These are phyloP conservation scores for Euphorbia schlechtendalii DNA, from an alignment of 441 rosid genomes.

Conservation along the genomic window DNA sequence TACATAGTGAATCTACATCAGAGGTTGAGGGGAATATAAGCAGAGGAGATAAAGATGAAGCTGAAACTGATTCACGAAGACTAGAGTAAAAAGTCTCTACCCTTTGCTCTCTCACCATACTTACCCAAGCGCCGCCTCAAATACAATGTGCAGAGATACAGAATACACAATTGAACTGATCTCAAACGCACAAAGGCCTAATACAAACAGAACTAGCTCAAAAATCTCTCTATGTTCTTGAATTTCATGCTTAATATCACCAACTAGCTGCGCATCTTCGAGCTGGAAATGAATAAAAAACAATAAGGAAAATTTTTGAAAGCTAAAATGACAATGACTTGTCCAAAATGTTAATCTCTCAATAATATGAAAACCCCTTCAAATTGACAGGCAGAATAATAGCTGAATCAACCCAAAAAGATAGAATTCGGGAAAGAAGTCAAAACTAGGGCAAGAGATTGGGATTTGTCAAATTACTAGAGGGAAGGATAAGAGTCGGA, in stretches of 20 bases:
- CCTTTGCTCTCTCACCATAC: conserved; percentile 73
- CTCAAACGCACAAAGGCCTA: conserved; percentile 6
- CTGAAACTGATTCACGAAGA: conserved; percentile 61
- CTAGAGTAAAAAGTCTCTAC: conserved; percentile 62
- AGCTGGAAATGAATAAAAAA: neutral
- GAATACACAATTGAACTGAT: neutral
- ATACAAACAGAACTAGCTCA: neutral
- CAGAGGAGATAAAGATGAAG: conserved; percentile 52
- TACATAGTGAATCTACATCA: conserved; percentile 79
- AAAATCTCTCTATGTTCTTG: neutral
- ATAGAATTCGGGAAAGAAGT: neutral
- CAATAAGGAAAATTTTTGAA: neutral
- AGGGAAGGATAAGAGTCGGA: neutral
- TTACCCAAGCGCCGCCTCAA: neutral
- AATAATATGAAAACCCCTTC: neutral
- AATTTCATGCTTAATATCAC: neutral
- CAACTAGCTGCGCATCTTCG: neutral
- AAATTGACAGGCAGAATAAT: neutral
- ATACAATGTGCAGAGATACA: neutral
- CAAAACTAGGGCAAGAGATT: neutral
- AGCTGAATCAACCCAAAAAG: neutral
- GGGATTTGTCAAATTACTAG: neutral
- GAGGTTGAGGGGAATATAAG: conserved; percentile 87
- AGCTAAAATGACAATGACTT: neutral
- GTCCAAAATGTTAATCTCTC: neutral